Base-by-base conservation (phyloP, 2,329 filamentous ascomycete species). In the Phyllosticta citriasiana region DNA sequence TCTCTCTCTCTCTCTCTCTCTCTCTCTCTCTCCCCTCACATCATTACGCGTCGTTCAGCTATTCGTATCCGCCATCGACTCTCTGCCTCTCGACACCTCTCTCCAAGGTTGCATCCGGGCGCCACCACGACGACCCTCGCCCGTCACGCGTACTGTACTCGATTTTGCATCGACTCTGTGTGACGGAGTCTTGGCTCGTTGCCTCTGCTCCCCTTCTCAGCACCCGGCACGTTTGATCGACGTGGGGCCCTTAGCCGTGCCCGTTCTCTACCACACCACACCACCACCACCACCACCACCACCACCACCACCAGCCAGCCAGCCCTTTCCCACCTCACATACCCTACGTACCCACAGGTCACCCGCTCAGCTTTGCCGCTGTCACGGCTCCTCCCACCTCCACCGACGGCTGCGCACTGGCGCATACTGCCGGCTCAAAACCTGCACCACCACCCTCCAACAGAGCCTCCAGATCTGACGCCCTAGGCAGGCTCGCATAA, bases 281-380 rank as follows among this genome's bases (percentile, higher is more conserved):
- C 54, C 40, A 16, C 24, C 27, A 4, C 6, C 27, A 30, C 27
- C 27, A 8, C 27, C 27, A 8, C 27, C 27, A 8, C 9, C 6
- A 6, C 26, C 26, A 27, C 26, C 8, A 1, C 26, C 26, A 27
- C 19, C 19, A 22, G 22, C 54, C 56, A 53, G 59, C 59, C 19
- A 56, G 53, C 52, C 24, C 9, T 27, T 53, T 26, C 52, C 59
- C 59, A 61, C 59, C 59, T 27, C 47, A 53, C 53, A 16, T 10
- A 53, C 57, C 50, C 51, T 22, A 22, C 19, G 19, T 22, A 22
- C 57, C 54, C 55, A 40, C 54, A 55, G 59, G 53, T 61, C 54
- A 61, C 57, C 59, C 59, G 59, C 30, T 47, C 59, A 55, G 57
- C 54, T 61, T 55, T 57, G 53, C 59, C 24, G 55, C 59, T 50